phyloP scores from a whole-genome alignment of 129 eudicot genomes.

The Lactuca saligna region DNA sequence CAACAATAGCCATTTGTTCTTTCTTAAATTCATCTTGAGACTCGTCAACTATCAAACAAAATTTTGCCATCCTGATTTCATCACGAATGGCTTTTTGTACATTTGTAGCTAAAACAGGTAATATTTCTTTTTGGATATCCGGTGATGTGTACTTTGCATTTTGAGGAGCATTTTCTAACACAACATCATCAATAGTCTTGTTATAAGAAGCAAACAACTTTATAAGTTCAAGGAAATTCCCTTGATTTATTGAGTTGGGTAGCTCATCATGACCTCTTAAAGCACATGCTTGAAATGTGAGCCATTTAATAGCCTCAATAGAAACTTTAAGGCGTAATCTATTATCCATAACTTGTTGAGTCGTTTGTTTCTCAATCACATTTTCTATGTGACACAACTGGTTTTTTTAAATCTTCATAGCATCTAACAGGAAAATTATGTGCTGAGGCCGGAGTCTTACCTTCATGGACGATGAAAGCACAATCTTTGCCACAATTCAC shows the following conservation, averaged over 20 bases:
- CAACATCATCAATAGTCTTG: too few relatives aligned
- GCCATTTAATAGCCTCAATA: too few relatives aligned
- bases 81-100: neutral
- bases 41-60: neutral
- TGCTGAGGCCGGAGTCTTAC: too few relatives aligned
- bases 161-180: too few relatives aligned
- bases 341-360: neutral
- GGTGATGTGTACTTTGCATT: neutral
- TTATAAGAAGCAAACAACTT: too few relatives aligned
- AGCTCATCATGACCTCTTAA: neutral
- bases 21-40: slow-evolving; percentile 8
- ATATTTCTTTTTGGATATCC: neutral
- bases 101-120: neutral
- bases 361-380: neutral
- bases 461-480: too few relatives aligned
- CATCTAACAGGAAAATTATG: too few relatives aligned
- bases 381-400: neutral
- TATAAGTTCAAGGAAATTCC: neutral
- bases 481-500: too few relatives aligned
- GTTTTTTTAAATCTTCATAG: neutral
- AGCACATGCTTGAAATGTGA: too few relatives aligned
- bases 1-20: neutral
- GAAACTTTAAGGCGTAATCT: too few relatives aligned
- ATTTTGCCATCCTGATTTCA: too few relatives aligned
- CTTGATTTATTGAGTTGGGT: neutral